Evolutionary conservation across 2,329 filamentous ascomycete genomes (phyloP).

Genomic region (Sclerotinia spermophila): DNA sequence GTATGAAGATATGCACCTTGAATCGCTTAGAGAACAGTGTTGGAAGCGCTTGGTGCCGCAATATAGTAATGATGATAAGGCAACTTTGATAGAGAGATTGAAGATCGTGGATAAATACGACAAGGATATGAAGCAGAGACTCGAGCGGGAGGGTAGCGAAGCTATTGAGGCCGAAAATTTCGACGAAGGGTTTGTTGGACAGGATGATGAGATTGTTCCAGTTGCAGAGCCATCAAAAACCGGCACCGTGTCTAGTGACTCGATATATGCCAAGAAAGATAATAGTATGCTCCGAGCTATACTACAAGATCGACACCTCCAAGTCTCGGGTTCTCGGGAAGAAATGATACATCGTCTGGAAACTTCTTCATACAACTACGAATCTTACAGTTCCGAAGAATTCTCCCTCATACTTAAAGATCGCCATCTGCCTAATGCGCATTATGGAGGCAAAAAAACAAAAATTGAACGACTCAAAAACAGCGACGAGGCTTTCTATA

Average conservation of each 20-base stretch:
- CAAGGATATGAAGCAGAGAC: neutral
- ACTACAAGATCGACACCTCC: constrained; percentile 20
- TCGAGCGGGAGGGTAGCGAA: neutral
- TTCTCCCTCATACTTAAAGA: constrained; percentile 22
- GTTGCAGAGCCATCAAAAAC: neutral
- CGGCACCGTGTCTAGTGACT: neutral
- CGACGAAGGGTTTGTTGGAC: neutral
- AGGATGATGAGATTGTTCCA: neutral
- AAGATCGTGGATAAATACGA: neutral
- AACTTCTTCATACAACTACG: constrained; percentile 22
- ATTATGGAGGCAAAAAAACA: constrained; percentile 13
- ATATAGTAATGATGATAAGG: neutral
- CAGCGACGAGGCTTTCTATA: constrained; percentile 21
- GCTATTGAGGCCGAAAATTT: neutral
- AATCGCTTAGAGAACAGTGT: neutral
- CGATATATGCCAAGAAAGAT: constrained; percentile 23
- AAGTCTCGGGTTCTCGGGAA: constrained; percentile 21
- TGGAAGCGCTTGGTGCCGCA: neutral
- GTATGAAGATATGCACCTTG: neutral
- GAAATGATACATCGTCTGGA: constrained; percentile 27
- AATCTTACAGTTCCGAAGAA: constrained; percentile 7
- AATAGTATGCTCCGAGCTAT: constrained; percentile 25
- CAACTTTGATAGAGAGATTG: neutral
- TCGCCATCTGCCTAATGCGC: constrained; percentile 15
- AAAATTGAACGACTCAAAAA: constrained; percentile 24